Evolutionary conservation across 345 rosid species (phyloP).

Genomic region (Anacardium occidentale): DNA sequence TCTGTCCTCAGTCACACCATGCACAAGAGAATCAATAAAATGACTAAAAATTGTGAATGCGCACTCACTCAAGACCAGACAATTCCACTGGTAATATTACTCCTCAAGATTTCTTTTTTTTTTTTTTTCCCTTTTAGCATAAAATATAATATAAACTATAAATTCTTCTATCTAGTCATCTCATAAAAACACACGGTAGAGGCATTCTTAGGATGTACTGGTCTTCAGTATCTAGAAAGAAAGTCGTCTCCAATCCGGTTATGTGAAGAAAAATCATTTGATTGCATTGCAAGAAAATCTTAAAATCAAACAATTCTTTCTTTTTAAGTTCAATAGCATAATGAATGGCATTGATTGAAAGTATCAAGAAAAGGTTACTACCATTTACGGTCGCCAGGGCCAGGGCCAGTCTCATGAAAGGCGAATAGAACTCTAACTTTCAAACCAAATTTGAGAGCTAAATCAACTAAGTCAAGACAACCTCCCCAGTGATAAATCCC

Average conservation of each 20-base stretch:
- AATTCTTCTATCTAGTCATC: not conserved
- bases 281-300: not conserved
- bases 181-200: not conserved
- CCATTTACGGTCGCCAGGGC: constrained; percentile 46
- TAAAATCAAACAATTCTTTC: not conserved
- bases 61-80: not conserved
- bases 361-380: constrained; percentile 6
- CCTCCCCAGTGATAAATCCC: constrained; percentile 46
- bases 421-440: constrained; percentile 45
- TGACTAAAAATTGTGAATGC: not conserved
- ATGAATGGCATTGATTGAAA: not conserved
- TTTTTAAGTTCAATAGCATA: not conserved
- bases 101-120: not conserved
- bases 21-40: not conserved
- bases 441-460: constrained; percentile 42
- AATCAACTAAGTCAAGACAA: constrained; percentile 39
- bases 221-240: too few species aligned
- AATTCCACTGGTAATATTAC: not conserved
- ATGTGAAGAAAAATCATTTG: not conserved
- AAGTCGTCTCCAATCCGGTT: too few species aligned
- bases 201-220: not conserved
- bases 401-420: constrained; percentile 46
- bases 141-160: not conserved
- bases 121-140: not conserved
- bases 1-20: not conserved